Conservation (phyloP, 345 rosid genomes). For the Combretum micranthum region DNA sequence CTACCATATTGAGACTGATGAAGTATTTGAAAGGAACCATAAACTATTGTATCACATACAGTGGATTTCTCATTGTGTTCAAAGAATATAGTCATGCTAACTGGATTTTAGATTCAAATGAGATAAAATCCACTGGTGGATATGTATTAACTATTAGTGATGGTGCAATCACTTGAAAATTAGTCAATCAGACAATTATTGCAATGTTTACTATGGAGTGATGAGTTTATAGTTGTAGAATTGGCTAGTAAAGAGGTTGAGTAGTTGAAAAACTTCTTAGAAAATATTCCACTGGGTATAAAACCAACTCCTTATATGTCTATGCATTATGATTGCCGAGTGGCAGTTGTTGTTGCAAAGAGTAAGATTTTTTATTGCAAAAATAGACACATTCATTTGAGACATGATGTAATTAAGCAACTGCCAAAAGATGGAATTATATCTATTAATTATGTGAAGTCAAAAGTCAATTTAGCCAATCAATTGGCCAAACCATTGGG, state of each 20-base stretch:
- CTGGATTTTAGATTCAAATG: background rate
- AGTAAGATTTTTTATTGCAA: background rate
- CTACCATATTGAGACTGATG: too few relatives aligned
- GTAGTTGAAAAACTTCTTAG: too few relatives aligned
- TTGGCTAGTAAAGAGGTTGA: background rate
- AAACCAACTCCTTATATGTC: too few relatives aligned
- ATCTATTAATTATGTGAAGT: background rate
- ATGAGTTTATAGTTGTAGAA: background rate
- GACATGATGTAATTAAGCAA: background rate
- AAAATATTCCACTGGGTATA: too few relatives aligned
- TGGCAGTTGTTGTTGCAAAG: background rate
- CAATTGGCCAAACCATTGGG: background rate
- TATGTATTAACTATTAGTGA: background rate
- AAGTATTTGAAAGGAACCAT: too few relatives aligned
- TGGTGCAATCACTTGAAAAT: too few relatives aligned
- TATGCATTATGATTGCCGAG: background rate
- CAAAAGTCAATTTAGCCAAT: too few relatives aligned
- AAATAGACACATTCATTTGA: background rate
- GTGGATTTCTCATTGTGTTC: background rate
- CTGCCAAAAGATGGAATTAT: background rate
- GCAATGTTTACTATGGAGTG: background rate
- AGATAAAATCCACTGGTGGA: background rate
- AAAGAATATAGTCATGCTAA: background rate
- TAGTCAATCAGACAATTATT: background rate
- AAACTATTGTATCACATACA: too few relatives aligned